Percentiles rank a stretch among this genome's conserved stretches.
Conservation (phyloP, 2,329 filamentous ascomycete genomes). For the Furcasterigmium sp. region DNA sequence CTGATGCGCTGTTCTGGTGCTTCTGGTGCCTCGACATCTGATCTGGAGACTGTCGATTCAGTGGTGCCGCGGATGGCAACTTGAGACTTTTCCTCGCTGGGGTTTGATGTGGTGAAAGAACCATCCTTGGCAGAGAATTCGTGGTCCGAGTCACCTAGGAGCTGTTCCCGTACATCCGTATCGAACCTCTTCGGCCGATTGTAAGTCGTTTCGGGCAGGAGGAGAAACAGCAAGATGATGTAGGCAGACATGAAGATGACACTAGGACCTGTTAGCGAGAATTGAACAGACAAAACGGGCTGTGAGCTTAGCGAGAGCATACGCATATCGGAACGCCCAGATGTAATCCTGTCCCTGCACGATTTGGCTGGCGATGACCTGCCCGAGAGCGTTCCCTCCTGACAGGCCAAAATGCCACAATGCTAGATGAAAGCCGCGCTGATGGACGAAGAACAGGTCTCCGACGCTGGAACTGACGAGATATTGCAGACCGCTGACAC, state of each 20-base stretch:
- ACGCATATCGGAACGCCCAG: not conserved
- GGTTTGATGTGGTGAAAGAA: too few species aligned
- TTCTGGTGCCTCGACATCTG: not conserved
- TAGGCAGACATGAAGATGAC: not conserved
- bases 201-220: not conserved
- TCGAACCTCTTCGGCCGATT: not conserved
- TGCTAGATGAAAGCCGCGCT: not conserved
- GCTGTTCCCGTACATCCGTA: not conserved
- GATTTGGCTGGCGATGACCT: not conserved
- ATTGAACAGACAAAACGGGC: not conserved
- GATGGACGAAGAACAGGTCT: not conserved
- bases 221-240: not conserved
- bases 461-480: not conserved
- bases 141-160: not conserved
- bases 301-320: too few species aligned
- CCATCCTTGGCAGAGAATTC: too few species aligned
- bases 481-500: not conserved
- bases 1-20: not conserved
- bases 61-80: too few species aligned
- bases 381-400: not conserved
- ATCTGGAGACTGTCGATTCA: too few species aligned
- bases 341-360: not conserved
- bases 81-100: not conserved
- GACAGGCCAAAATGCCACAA: not conserved
- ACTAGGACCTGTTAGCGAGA: not conserved